Evolutionary conservation across 345 rosid species (phyloP), one percentile per base, ranked within the genome.

Genomic region (Crucihimalaya himalaica): DNA sequence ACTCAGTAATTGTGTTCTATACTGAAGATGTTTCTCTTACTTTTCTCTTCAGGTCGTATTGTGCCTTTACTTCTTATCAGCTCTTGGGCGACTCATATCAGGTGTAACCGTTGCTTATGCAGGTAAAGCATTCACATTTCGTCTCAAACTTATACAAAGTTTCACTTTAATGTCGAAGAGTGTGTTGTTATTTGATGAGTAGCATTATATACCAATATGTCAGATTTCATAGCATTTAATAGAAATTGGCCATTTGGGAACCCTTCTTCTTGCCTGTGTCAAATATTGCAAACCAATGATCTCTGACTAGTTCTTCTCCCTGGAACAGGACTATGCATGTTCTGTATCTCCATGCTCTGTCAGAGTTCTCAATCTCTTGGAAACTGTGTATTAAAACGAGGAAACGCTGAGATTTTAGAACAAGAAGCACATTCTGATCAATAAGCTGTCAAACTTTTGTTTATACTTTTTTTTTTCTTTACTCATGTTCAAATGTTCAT

Each of bases 41-140:
- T 51, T 59, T 27, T 70, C 31, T 23, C 61, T 82, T 76, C 87
- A 94, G 99, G 99, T 95, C 50, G 84, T 84, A 9, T 40, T 82
- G 70, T 88, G 86, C 80, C 96, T 95, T 67, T 95, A 89, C 73
- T 54, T 86, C 56, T 80, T 92, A 63, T 88, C 97, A 14, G 89
- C 79, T 25, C 55, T 92, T 32, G 99, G 98, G 20, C 86, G 97
- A 35, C 76, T 88, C 81, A 82, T 91, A 67, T 87, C 97, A 8
- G 96, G 98, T 37, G 90, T 86, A 16, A 94, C 95, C 1, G 90
- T 94, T 70, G 93, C 96, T 71, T 94, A 91, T 85, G 96, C 90
- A 50, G 98, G 98, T 91, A 84, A 66, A n/a, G 79, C 74, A 31
- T 64, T 37, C 81, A 68, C 29, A 70, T 23, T 61, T 21, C 16